Evolutionary conservation across 768 basidiomycete genomes (phyloP), one percentile per base, ranked within the genome.

Genomic region (Galerina sulciceps): DNA sequence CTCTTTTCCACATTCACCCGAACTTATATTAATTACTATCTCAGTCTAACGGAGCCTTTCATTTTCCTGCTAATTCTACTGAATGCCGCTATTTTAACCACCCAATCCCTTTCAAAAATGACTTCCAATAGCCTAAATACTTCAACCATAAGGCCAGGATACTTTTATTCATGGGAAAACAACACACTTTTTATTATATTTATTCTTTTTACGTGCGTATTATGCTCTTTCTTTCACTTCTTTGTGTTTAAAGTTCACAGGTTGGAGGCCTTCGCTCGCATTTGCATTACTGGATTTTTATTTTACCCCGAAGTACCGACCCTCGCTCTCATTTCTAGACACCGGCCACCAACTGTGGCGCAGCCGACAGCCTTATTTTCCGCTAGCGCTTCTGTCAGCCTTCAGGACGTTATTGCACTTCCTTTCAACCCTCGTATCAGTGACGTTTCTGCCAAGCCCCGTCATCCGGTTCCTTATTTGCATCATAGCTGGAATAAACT

Each of bases 401-500:
- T 67, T 48, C 67, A 78, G 0, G 81, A 83, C 48, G 66, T 74
- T 9, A 72, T 83, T n/a, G 72, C 85, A 2, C 79, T 89, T 10
- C 88, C 89, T 0, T 90, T 89, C 66, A 79, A 81, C 23, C 71
- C 89, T 40, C 85, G 83, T 65, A 73, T 91, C 17, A 73, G 75
- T n/a, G 74, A 83, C 60, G 74, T 82, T 0, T 83, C 79, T 59
- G 77, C 81, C 53, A 85, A 85, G 62, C 81, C 85, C n/a, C 74
- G 76, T 23, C 78, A 86, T 35, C 88, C 89, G 61, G 79, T 95
- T 1, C 95, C 96, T 0, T 99, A 94, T 70, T 80, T 99, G 1
- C 83, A 96, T 8, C 94, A 98, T 67, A 91, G 91, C 55, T 98
- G 95, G 95, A 90, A 85, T 66, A 78, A 94, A 50, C 90, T 97